Evolutionary conservation across 257 asterid genomes (phyloP).

Genomic region (Fraxinus quadrangulata): DNA sequence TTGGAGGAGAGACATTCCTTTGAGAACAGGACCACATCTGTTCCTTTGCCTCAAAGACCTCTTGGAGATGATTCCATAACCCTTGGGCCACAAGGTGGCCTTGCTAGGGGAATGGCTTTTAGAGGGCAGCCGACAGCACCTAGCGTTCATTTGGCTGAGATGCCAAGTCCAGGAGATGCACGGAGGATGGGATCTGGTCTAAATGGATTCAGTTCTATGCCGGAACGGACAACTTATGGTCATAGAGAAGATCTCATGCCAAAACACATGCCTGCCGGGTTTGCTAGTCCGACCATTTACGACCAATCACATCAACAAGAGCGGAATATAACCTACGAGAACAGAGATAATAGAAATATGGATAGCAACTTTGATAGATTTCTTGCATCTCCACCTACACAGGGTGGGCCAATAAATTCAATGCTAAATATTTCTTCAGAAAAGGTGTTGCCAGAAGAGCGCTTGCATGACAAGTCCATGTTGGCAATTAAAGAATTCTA

Average conservation of each 20-base stretch:
- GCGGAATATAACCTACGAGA: slow-evolving; percentile 27
- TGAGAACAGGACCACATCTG: slow-evolving; percentile 15
- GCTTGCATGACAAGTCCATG: slow-evolving; percentile 40
- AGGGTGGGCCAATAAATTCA: slow-evolving; percentile 21
- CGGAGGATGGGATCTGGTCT: slow-evolving; percentile 9
- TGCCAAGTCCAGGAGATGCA: slow-evolving; percentile 17
- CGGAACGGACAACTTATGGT: slow-evolving; percentile 20
- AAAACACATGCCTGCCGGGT: slow-evolving; percentile 14
- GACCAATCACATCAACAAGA: slow-evolving; percentile 20
- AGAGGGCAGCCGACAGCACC: slow-evolving; percentile 26
- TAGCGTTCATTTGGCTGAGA: slow-evolving; percentile 15
- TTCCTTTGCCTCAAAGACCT: slow-evolving; percentile 21
- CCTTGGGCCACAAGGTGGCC: slow-evolving; percentile 25
- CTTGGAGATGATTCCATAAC: slow-evolving; percentile 17
- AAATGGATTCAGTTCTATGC: slow-evolving; percentile 18
- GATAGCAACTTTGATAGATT: slow-evolving; percentile 34
- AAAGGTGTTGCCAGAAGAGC: slow-evolving; percentile 37
- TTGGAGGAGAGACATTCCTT: slow-evolving; percentile 20
- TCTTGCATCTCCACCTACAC: slow-evolving; percentile 38
- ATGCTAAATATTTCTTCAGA: slow-evolving; percentile 32
- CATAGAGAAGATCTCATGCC: slow-evolving; percentile 19
- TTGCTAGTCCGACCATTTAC: neutral
- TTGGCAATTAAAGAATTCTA: slow-evolving; percentile 51
- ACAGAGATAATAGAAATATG: slow-evolving; percentile 26
- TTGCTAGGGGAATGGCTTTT: slow-evolving; percentile 22